Evolutionary conservation across 139 green algal species (phyloP).

Genomic region (Chlorella sp.): DNA sequence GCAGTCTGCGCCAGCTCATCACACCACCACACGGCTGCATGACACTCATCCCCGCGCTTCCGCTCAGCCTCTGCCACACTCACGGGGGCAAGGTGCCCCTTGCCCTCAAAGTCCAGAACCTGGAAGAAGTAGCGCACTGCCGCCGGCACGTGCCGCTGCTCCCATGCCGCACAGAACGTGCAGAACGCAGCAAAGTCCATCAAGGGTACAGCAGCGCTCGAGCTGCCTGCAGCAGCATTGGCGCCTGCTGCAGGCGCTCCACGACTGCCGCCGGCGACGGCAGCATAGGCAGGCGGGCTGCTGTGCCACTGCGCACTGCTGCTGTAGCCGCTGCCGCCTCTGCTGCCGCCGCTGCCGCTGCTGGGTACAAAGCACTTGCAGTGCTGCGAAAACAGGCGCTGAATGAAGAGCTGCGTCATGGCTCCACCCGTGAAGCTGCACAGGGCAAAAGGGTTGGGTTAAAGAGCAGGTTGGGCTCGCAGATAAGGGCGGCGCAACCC

Average conservation of each 20-base stretch:
- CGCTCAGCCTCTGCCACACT: too few species aligned
- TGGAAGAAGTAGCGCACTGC: conserved; percentile 79
- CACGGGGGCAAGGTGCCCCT: conserved; percentile 55
- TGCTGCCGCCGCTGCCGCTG: neutral
- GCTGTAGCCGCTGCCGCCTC: neutral
- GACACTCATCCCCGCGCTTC: too few species aligned
- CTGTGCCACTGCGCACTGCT: neutral
- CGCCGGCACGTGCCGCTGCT: conserved; percentile 58
- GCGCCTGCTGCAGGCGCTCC: conserved; percentile 15
- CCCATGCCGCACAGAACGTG: conserved; percentile 81
- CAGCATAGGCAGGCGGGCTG: too few species aligned
- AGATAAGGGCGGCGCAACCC: too few species aligned
- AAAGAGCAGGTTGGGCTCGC: too few species aligned
- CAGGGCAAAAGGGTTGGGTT: neutral
- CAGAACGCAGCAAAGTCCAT: conserved; percentile 80
- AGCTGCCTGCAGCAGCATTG: conserved; percentile 1
- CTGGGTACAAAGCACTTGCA: conserved; percentile 6
- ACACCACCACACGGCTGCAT: too few species aligned
- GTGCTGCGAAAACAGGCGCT: conserved; percentile 77
- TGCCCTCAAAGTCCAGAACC: conserved; percentile 67
- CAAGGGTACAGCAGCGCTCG: too few species aligned
- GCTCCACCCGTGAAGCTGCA: conserved; percentile 67
- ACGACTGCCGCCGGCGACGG: neutral
- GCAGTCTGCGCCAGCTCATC: too few species aligned
- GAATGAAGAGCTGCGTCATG: conserved; percentile 72